Evolutionary conservation across 2,329 filamentous ascomycete species (phyloP).

Genomic region (Blastomyces parvus): DNA sequence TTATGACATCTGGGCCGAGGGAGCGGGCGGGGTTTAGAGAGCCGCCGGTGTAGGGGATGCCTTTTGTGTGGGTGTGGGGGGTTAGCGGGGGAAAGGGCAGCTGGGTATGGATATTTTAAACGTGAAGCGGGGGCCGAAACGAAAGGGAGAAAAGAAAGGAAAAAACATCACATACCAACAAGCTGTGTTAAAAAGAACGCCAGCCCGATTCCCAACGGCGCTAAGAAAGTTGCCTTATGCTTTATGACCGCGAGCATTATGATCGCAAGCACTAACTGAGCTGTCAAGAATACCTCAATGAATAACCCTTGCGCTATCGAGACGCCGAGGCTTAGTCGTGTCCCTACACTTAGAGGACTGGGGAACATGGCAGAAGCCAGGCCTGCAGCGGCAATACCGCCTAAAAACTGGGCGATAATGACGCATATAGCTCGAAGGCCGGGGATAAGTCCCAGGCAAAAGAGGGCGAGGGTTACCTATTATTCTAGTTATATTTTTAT

Average conservation of each 20-base stretch:
- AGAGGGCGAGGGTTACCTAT: slow-evolving; percentile 50
- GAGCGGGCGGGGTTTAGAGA: slow-evolving; percentile 42
- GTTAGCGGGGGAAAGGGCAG: not conserved
- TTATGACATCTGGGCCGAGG: slow-evolving; percentile 40
- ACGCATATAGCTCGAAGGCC: slow-evolving; percentile 45
- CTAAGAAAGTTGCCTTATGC: slow-evolving; percentile 61
- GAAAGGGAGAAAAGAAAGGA: not conserved
- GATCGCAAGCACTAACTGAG: slow-evolving; percentile 54
- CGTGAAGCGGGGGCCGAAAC: too few relatives aligned
- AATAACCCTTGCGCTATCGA: slow-evolving; percentile 52
- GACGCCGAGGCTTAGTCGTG: slow-evolving; percentile 45
- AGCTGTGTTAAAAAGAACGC: slow-evolving; percentile 56
- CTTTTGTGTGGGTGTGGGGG: not conserved
- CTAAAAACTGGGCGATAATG: slow-evolving; percentile 49
- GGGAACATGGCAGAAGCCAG: slow-evolving; percentile 52
- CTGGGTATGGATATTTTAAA: not conserved
- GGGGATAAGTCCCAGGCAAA: slow-evolving; percentile 50
- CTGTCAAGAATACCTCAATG: slow-evolving; percentile 57
- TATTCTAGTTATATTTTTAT: not conserved
- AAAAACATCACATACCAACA: slow-evolving; percentile 27
- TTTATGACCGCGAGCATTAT: slow-evolving; percentile 65
- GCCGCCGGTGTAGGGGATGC: slow-evolving; percentile 34
- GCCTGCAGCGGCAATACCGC: slow-evolving; percentile 49
- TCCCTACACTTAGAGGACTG: slow-evolving; percentile 46
- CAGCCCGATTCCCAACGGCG: slow-evolving; percentile 62